Evolutionary conservation across 805 yeast species (phyloP), one percentile per base, ranked within the genome.

Genomic region (Maudiozyma serrabonitensis): DNA sequence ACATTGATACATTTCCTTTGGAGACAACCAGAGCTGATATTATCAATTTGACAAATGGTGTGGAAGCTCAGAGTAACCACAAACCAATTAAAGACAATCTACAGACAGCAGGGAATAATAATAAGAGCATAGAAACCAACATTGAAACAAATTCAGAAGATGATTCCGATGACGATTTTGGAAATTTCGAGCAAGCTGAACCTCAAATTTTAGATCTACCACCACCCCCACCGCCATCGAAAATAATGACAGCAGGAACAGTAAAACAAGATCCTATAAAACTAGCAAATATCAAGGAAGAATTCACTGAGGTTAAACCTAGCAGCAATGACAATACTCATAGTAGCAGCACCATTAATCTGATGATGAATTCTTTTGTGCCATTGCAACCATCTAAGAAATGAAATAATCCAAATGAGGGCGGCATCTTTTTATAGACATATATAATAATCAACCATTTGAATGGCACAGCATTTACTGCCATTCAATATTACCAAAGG

Each of bases 321-420:
- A 8, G 40, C 7, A 37, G 6, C 40, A 16, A 18, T 13, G 16
- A n/a, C 40, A 16, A 37, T 37, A 7, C 13, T 2, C 4, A 37
- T 15, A 37, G 40, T 18, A n/a, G 8, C 18, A 35, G 38, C 38
- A 35, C 19, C 8, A 16, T 19, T 19, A 46, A 40, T 32, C 46
- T 41, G 41, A 37, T 41, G 16, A 49, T 62, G 54, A 56, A 51
- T 34, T 52, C 64, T 23, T 62, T 63, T 44, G 46, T 56, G 6
- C 68, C 68, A 37, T 52, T 63, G 40, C 56, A 59, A 43, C 68
- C 68, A 6, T 56, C 54, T 19, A 63, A 56, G 49, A 61, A 54
- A 38, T 31, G 35, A 37, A 7, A 5, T 28, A 41, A 34, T 15
- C 19, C 13, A 35, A 35, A 4, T 15, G 16, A 5, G 18, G 7